Base-by-base conservation (phyloP, 2,329 filamentous ascomycete species). In the Berkeleyomyces basicola region DNA sequence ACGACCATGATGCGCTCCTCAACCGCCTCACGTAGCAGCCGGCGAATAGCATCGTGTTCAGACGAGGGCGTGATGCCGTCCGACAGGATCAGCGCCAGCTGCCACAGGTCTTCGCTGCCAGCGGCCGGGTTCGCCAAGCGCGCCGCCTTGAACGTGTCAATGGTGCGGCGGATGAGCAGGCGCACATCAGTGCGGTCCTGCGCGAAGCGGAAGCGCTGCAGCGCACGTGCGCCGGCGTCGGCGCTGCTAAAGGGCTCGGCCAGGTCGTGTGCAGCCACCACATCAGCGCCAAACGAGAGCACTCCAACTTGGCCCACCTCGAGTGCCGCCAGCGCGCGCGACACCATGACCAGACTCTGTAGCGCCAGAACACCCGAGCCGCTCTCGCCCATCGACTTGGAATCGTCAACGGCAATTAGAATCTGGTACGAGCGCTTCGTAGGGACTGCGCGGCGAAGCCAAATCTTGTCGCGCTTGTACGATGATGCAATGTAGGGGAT, bases 381-480 rank as follows among this genome's bases (percentile, higher is more conserved):
- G 1, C 79, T 79, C 71, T 96, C 90, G 14, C 88, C 85, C 93
- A 99, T 99, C 65, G 85, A 90, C 72, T 88, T 88, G 69, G 87
- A 92, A 76, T 99, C 93, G 73, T 99, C 93, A 44, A 99, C 90
- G 46, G 93, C 95, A 59, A 99, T 86, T 77, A 99, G 84, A 73
- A 99, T 95, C 74, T 99, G 95, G 75, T 99, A 99, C 63, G 86
- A 87, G 47, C 95, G 87, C 75, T 97, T 97, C 44, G 86, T 92
- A 0, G 95, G 95, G 59, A 96, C 84, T 42, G 84, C 86, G 63
- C 95, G 85, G 11, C 95, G 87, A 86, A 99, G 95, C 93, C 93
- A 99, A 74, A 99, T 99, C 79, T 99, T 99, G 81, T 99, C 93
- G 65, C 93, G 88, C 79, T 96, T 97, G 80, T 96, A 99, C 71